Evolutionary conservation across 441 rosid species (phyloP), one percentile per base, ranked within the genome.

Genomic region (Euphorbia schlechtendalii): DNA sequence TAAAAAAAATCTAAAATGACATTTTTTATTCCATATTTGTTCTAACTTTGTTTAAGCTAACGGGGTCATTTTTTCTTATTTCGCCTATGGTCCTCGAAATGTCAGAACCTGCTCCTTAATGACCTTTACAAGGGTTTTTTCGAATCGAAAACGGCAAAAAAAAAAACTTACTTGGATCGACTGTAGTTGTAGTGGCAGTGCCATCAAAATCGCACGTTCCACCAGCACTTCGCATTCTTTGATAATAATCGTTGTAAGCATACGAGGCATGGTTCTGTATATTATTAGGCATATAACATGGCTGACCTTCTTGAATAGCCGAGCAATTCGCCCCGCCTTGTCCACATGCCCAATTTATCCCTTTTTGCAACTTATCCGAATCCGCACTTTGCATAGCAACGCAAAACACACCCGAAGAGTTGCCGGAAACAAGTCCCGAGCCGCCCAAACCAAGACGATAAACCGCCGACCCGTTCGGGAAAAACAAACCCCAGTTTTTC

Each of bases 261-360:
- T 78, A 94, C 11, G 99, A 94, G 30, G 96, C 96, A 30, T 90
- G 98, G 73, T 77, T 89, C 70, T 66, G 71, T 54, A 82, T 38
- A 61, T 66, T 76, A 66, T 89, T 66, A 0, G 99, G 99, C 0
- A 46, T 41, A 78, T 65, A 91, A 66, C 99, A 94, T 0, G 88
- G 72, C 65, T 62, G 69, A 30, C 99, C 98, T 9, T 73, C 70
- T 69, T 89, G 99, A 66, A 91, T 79, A 41, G 85, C 75, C 0
- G 71, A 40, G 52, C 98, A 94, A 66, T 81, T 87, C 56, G 96
- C 98, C 71, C 79, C 84, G 48, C 99, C 98, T 80, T 77, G 89
- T 40, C 99, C 98, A 61, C 99, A 94, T 55, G 99, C 99, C 98
- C 98, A 94, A 73, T 89, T 81, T 67, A 94, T 73, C 66, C 94